Percentiles rank a stretch among this genome's conserved stretches.
Evolutionary conservation across 768 basidiomycete genomes (phyloP).

Genomic region (Tulasnella sp.): DNA sequence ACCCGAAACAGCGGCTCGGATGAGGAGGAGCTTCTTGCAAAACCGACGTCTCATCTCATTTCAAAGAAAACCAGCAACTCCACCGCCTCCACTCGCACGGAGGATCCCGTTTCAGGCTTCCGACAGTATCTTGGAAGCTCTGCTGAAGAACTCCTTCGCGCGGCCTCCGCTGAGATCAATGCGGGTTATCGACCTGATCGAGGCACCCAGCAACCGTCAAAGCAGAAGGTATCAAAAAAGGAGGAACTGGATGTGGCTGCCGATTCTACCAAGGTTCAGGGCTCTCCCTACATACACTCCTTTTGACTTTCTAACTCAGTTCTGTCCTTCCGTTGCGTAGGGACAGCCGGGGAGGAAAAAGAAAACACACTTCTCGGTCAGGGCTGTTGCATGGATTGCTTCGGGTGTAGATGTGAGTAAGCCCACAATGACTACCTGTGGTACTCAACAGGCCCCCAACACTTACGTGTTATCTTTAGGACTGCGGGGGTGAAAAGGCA

Average conservation of each 20-base stretch:
- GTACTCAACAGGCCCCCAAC: no score
- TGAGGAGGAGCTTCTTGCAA: not conserved
- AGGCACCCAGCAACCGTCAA: not conserved
- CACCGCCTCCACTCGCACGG: no score
- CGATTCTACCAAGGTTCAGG: no score
- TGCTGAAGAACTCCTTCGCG: not conserved
- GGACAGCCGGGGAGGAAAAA: not conserved
- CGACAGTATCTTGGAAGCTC: not conserved
- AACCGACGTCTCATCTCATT: no score
- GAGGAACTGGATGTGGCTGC: not conserved
- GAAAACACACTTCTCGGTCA: not conserved
- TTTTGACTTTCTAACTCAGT: no score
- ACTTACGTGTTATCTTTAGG: not conserved
- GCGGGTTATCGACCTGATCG: not conserved
- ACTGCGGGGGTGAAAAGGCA: not conserved
- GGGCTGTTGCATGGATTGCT: not conserved
- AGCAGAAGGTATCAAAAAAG: not conserved
- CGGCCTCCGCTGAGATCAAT: not conserved
- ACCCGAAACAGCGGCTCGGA: not conserved
- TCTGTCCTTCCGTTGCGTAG: not conserved
- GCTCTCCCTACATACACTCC: no score
- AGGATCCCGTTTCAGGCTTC: not conserved
- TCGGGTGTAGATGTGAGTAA: not conserved
- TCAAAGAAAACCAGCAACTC: no score
- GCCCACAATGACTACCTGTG: not conserved